Evolutionary conservation across 2,329 filamentous ascomycete species (phyloP), one percentile per base, ranked within the genome.

Genomic region (Chrysoporthe cubensis): DNA sequence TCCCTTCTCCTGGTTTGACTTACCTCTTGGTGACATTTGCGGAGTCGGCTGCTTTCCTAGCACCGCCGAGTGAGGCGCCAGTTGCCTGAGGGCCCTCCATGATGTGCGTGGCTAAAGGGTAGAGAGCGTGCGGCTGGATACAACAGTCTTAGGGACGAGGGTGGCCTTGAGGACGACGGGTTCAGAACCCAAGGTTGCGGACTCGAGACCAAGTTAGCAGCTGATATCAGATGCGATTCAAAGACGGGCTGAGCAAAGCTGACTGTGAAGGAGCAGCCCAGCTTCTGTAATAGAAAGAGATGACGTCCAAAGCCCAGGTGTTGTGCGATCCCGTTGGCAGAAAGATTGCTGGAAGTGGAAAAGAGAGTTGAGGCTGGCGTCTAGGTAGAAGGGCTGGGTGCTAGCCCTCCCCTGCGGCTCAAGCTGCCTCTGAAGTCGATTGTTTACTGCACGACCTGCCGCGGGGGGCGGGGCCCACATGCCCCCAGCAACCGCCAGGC

Each of bases 11-110:
- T 40, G 34, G 14, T 62, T 52, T 40, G 42, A 69, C 80, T 64
- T 81, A 94, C 91, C 91, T 87, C 82, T 94, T 94, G 69, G 89
- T 91, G 65, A 93, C 91, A 78, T 90, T 92, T 76, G 91, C 52
- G 48, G 88, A 86, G 77, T 93, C 91, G 61, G 85, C 83, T 42
- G 84, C 84, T 72, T 84, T 88, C 72, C 86, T 84, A 63, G 84
- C 78, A 59, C 82, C 81, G 70, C 83, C 81, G 67, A 91, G 82
- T 81, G 92, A 91, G 89, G 86, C 83, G 67, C 44, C 66, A 37
- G 62, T 50, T 42, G 62, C 92, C 78, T 93, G 91, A 65, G 82
- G 86, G 74, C 92, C 85, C 73, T 88, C 87, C 78, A 84, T 83
- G 57, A 77, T 78, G 77, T 82, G 50, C 18, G 42, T 7, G 21